Base-by-base conservation (phyloP, 495 filamentous ascomycete species). In the Aspergillus homomorphus region DNA sequence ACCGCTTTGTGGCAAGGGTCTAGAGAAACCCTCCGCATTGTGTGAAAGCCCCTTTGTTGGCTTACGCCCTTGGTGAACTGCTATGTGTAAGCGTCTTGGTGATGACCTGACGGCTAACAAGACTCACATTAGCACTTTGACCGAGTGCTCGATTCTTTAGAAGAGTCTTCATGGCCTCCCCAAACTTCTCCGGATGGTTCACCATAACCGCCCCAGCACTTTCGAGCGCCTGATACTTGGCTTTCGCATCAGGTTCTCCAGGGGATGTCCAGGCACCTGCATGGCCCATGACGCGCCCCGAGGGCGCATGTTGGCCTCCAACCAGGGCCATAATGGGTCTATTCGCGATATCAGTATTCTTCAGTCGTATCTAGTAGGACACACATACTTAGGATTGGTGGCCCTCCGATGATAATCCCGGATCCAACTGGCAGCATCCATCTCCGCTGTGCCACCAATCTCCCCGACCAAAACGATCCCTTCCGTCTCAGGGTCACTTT, bases 401-500 rank as follows among this genome's bases (percentile, higher is more conserved):
- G 72, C 74, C 33, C 84, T 77, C 46, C 77, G 77, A 28, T 71
- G 77, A 65, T 93, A 94, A 15, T 87, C 84, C 46, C 70, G 78
- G 50, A 95, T 89, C 84, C 89, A 90, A 8, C 89, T 84, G 0
- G 90, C 92, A 51, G 89, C 91, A 54, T 91, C 89, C 56, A 92
- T 75, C 67, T 96, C 92, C 4, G 84, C 86, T 1, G 77, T 78
- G 0, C 92, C 92, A n/a, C 92, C 91, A 65, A 96, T 85, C 69
- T 96, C 92, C 20, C 92, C 92, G 57, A 95, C 85, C 2, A 96
- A 56, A 20, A 93, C 84, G 28, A 96, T 93, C 2, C 87, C 92
- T 59, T 90, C 81, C 0, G 92, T 96, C 57, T 89, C 84, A 24
- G 82, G 69, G 61, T 96, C 89, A 43, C 89, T 67, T 58, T 89